Evolutionary conservation across 208 protist species (phyloP).

Genomic region (Trypanosoma vivax): DNA sequence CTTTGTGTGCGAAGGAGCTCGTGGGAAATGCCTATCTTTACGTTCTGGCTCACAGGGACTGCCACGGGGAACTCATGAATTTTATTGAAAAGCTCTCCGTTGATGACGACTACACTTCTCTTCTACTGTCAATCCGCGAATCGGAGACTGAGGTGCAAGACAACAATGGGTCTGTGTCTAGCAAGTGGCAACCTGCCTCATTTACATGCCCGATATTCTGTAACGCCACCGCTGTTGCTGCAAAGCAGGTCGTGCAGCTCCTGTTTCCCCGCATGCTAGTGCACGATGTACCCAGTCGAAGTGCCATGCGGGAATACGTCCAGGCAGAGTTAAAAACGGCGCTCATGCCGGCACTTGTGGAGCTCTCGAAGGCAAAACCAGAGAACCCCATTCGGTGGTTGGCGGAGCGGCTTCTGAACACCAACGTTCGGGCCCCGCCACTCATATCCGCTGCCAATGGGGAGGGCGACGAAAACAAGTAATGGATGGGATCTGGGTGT

Average conservation of each 20-base stretch:
- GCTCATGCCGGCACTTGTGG: conserved; percentile 79
- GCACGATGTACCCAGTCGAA: conserved; percentile 53
- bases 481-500: neutral
- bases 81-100: conserved; percentile 41
- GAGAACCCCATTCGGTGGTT: conserved; percentile 83
- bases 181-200: conserved; percentile 14
- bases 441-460: conserved; percentile 27
- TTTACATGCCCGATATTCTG: conserved; percentile 21
- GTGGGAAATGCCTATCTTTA: conserved; percentile 68
- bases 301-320: conserved; percentile 73
- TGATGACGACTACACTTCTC: conserved; percentile 29
- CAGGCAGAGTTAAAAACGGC: conserved; percentile 72
- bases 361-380: conserved; percentile 75
- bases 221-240: conserved; percentile 22
- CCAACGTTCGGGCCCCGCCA: conserved; percentile 68
- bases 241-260: conserved; percentile 44
- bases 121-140: conserved; percentile 6
- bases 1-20: conserved; percentile 25
- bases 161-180: neutral
- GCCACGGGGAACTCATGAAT: conserved; percentile 40
- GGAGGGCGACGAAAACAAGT: conserved; percentile 2
- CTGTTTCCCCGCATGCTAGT: conserved; percentile 78
- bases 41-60: conserved; percentile 63
- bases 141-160: neutral
- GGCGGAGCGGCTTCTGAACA: conserved; percentile 75